Conservation (phyloP, 2,329 filamentous ascomycete species). For the Ophiostoma novo-ulmi region DNA sequence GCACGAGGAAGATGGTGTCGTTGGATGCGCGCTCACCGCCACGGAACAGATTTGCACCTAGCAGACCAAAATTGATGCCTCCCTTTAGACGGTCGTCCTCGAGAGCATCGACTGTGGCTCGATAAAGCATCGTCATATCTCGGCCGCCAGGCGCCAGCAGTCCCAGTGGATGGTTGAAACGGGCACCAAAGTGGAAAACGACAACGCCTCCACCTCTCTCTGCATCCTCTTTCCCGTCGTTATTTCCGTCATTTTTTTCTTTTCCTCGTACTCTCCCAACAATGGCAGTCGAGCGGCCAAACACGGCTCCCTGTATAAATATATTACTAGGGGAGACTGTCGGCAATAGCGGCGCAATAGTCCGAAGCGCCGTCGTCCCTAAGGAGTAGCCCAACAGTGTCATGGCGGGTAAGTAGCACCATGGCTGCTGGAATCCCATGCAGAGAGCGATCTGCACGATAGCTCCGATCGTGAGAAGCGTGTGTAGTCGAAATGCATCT, state of each 20-base stretch:
- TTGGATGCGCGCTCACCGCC: slow-evolving; percentile 27
- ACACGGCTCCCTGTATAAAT: slow-evolving; percentile 31
- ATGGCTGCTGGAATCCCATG: slow-evolving; percentile 34
- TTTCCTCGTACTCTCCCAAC: neutral
- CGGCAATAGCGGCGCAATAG: slow-evolving; percentile 19
- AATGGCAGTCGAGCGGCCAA: slow-evolving; percentile 35
- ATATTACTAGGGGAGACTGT: slow-evolving; percentile 18
- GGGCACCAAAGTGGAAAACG: slow-evolving; percentile 43
- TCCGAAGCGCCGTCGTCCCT: slow-evolving; percentile 33
- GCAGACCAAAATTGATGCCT: slow-evolving; percentile 40
- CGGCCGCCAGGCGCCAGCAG: slow-evolving; percentile 42
- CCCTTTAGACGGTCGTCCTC: neutral
- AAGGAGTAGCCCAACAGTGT: slow-evolving; percentile 33
- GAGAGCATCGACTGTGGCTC: slow-evolving; percentile 36
- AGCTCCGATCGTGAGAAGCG: slow-evolving; percentile 35
- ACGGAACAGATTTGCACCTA: slow-evolving; percentile 42
- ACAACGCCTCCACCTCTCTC: slow-evolving; percentile 16
- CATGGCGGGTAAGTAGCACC: slow-evolving; percentile 35
- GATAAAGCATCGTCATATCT: slow-evolving; percentile 39
- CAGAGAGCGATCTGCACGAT: slow-evolving; percentile 35
- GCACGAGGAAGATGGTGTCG: slow-evolving; percentile 27
- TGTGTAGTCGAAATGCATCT: slow-evolving; percentile 35
- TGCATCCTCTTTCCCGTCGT: neutral
- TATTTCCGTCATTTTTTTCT: too few relatives aligned
- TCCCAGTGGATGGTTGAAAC: slow-evolving; percentile 48